A percentile compares a stretch with the other conserved stretches of the same genome.
These are phyloP conservation scores for Paramecium sonneborni DNA, from an alignment of 73 alveolate genomes.

Conservation along the genomic window DNA sequence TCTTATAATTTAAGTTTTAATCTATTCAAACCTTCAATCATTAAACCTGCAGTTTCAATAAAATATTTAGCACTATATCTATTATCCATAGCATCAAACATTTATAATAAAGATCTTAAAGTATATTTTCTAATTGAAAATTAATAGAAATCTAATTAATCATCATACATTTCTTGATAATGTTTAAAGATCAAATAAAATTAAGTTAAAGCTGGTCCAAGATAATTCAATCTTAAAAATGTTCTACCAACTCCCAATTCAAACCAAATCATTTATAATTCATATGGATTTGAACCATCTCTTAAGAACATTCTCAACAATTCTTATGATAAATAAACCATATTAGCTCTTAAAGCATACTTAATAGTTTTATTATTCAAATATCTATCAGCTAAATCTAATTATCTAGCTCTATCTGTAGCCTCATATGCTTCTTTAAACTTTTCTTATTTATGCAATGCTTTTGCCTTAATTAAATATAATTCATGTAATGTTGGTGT, in stretches of 20 bases:
- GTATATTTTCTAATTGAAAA: conserved; percentile 88
- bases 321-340: conserved; percentile 82
- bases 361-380: conserved; percentile 91
- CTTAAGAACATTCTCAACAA: conserved; percentile 84
- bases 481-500: conserved; percentile 94
- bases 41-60: conserved; percentile 62
- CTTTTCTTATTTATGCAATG: conserved; percentile 80
- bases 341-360: conserved; percentile 75
- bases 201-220: conserved; percentile 80
- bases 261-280: conserved; percentile 92
- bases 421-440: conserved; percentile 76
- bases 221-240: conserved; percentile 77
- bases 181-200: conserved; percentile 85
- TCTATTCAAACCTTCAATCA: conserved; percentile 50
- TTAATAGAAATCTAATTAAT: conserved; percentile 88
- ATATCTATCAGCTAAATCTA: conserved; percentile 96
- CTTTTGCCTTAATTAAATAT: conserved; percentile 86
- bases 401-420: conserved; percentile 83
- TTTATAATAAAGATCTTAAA: conserved; percentile 70
- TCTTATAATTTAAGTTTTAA: neutral
- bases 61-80: conserved; percentile 67
- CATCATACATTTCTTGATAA: conserved; percentile 88
- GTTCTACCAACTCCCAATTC: conserved; percentile 86
- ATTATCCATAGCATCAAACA: conserved; percentile 72
- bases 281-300: conserved; percentile 88